Conservation (phyloP, 768 basidiomycete species). For the Tricholoma bakamatsutake region DNA sequence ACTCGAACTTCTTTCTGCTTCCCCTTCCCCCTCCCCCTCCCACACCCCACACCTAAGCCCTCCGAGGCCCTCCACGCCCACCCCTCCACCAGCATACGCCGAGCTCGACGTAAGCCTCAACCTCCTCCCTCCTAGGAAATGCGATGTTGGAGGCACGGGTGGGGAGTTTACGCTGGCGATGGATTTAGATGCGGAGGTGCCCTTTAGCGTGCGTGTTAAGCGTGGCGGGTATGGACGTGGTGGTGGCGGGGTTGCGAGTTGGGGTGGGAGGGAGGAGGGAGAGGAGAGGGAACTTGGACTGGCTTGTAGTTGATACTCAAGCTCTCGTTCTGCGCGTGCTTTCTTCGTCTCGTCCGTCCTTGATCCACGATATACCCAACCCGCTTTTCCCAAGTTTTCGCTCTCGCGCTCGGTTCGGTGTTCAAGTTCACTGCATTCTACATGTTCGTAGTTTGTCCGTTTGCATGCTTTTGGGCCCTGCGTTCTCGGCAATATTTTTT, state of each 20-base stretch:
- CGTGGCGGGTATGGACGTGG: background rate
- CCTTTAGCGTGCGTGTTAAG: slow-evolving; percentile 15
- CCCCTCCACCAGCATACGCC: slow-evolving; percentile 11
- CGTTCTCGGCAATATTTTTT: too few relatives aligned
- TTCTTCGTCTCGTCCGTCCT: too few relatives aligned
- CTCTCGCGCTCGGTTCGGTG: too few relatives aligned
- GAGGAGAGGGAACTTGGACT: background rate
- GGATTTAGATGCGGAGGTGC: slow-evolving; percentile 23
- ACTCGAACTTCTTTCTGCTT: background rate
- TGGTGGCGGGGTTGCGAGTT: background rate
- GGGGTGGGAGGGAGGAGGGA: background rate
- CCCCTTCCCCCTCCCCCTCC: slow-evolving; percentile 1
- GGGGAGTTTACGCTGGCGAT: slow-evolving; percentile 42
- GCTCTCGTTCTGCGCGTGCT: background rate
- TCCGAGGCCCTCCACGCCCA: slow-evolving; percentile 7
- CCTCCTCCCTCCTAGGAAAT: slow-evolving; percentile 14
- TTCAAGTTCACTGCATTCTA: too few relatives aligned
- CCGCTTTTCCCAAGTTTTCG: too few relatives aligned
- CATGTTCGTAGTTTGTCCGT: too few relatives aligned
- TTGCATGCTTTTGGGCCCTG: too few relatives aligned
- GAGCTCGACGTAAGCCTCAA: slow-evolving; percentile 19
- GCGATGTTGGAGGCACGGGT: slow-evolving; percentile 18
- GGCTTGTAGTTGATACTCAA: background rate
- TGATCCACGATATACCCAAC: too few relatives aligned
- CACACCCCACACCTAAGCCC: background rate